Conservation (phyloP, 495 filamentous ascomycete species). For the Halenospora varia region DNA sequence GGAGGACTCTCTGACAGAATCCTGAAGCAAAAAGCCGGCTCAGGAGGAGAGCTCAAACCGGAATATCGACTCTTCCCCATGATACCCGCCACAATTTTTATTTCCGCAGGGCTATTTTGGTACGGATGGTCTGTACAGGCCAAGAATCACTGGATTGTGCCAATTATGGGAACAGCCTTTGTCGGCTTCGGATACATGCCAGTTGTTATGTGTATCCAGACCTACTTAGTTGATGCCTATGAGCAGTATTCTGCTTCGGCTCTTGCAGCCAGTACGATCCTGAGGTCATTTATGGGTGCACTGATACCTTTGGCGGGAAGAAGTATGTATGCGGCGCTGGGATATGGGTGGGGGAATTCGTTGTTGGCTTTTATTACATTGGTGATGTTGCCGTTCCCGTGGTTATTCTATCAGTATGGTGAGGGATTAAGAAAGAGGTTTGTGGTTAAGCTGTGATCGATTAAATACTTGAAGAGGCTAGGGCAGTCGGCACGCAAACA, state of each 20-base stretch:
- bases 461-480: too few relatives aligned
- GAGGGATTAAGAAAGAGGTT: neutral
- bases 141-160: conserved; percentile 64
- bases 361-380: neutral
- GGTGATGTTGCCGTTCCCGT: neutral
- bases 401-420: neutral
- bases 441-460: neutral
- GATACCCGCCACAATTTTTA: conserved; percentile 49
- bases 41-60: conserved; percentile 29
- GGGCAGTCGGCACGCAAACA: too few relatives aligned
- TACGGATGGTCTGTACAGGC: conserved; percentile 69
- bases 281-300: conserved; percentile 25
- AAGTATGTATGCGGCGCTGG: conserved; percentile 27
- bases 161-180: conserved; percentile 60
- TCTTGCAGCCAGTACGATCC: conserved; percentile 29
- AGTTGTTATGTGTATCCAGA: conserved; percentile 38
- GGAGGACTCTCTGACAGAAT: conserved; percentile 54
- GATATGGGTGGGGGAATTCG: conserved; percentile 4
- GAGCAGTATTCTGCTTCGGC: conserved; percentile 54
- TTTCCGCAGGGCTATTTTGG: conserved; percentile 61
- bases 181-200: conserved; percentile 57
- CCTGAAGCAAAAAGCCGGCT: conserved; percentile 37
- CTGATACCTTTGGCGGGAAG: conserved; percentile 27
- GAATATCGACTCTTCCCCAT: conserved; percentile 68
- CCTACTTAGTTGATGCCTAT: conserved; percentile 55